Percentiles rank a stretch among this genome's conserved stretches.
These are phyloP conservation scores for Trichoderma endophyticum DNA, from an alignment of 2,329 filamentous ascomycete genomes.

Conservation along the genomic window DNA sequence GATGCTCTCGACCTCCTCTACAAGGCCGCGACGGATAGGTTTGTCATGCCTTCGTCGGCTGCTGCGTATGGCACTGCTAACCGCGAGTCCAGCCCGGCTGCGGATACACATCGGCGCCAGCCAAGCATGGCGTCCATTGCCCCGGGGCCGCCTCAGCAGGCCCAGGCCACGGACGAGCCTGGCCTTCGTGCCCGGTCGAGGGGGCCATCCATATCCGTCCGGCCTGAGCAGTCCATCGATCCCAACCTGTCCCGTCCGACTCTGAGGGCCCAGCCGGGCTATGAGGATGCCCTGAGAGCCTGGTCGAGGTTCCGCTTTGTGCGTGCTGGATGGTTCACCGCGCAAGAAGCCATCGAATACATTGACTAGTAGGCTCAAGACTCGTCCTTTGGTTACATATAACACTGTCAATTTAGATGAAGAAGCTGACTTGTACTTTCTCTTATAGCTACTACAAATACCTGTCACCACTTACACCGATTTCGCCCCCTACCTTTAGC, in stretches of 20 bases:
- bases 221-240: conserved; percentile 41
- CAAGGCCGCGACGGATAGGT: conserved; percentile 72
- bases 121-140: conserved; percentile 29
- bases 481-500: conserved; percentile 86
- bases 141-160: conserved; percentile 22
- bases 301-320: conserved; percentile 94
- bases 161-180: conserved; percentile 1
- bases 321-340: conserved; percentile 94
- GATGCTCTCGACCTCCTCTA: conserved; percentile 90
- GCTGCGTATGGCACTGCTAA: conserved; percentile 9
- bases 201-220: conserved; percentile 20
- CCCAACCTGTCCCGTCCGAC: conserved; percentile 44
- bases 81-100: conserved; percentile 22
- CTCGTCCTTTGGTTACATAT: neutral
- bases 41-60: conserved; percentile 28
- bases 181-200: conserved; percentile 6
- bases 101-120: conserved; percentile 30
- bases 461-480: conserved; percentile 86
- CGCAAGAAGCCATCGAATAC: conserved; percentile 88
- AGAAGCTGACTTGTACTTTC: neutral
- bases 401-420: no score
- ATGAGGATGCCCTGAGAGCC: conserved; percentile 71
- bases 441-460: conserved; percentile 78
- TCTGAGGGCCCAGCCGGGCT: conserved; percentile 50
- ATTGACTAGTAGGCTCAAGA: conserved; percentile 71